Base-by-base conservation (phyloP, 2,329 filamentous ascomycete species). In the Fusarium albosuccineum region DNA sequence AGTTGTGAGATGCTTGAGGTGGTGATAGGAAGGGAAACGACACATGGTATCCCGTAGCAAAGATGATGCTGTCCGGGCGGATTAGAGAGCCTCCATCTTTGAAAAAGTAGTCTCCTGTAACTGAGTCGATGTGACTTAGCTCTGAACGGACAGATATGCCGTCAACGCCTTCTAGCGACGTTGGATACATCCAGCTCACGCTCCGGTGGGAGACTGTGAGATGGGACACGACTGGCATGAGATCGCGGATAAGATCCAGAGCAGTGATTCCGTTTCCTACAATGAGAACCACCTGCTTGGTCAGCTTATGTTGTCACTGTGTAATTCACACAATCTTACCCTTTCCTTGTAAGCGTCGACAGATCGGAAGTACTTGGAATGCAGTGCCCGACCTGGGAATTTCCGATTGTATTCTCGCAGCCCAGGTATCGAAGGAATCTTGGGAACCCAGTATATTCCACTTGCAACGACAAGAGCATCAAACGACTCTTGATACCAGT, bases 231-330 rank as follows among this genome's bases (percentile, higher is more conserved):
- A 52, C 37, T 13, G 49, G 49, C 26, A 52, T 52, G 37, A 52
- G 49, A 22, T 52, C 49, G 17, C 49, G 49, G 10, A 48, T 86
- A 81, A 0, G 85, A 85, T 52, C 49, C 2, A 52, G 0, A 86
- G 89, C 7, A 88, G 84, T 1, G 83, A 87, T 9, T 82, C 87
- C 49, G n/a, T 41, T 52, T 1, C 87, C 87, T 8, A 90, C 82
- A 0, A 88, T 82, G 1, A 90, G 74, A 0, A 89, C 83, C 64
- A 75, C 80, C 83, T 87, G 37, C 48, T 4, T 4, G 2, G 10
- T 51, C 8, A 50, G 34, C 16, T 14, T n/a, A 27, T 45, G 3
- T 14, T 13, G 6, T 10, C 5, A 33, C 7, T 5, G 9, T 17
- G 14, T 16, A 3, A 5, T 34, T 10, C 1, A 17, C 16, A n/a